A percentile compares a stretch with the other conserved stretches of the same genome.
These are phyloP conservation scores for Alternaria incomplexa DNA, from an alignment of 2,329 filamentous ascomycete genomes.

Conservation along the genomic window DNA sequence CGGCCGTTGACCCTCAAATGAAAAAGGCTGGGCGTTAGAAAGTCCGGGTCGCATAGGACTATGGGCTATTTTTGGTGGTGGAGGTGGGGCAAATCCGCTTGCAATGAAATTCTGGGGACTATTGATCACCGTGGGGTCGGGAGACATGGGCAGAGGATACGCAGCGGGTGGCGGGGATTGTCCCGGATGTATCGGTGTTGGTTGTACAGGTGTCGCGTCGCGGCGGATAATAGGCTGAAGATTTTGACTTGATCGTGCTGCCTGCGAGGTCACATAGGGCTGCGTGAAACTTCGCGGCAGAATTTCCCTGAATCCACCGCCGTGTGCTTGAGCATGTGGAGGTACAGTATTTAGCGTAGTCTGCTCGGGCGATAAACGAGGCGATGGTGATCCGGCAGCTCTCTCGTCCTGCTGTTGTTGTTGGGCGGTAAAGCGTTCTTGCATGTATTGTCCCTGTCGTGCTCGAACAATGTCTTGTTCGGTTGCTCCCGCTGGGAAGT, in stretches of 20 bases:
- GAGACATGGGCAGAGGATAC: constrained; percentile 37
- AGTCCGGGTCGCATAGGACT: constrained; percentile 26
- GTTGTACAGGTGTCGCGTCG: constrained; percentile 28
- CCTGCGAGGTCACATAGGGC: constrained; percentile 25
- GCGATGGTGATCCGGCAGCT: constrained; percentile 40
- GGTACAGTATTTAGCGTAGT: constrained; percentile 20
- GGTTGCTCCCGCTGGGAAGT: constrained; percentile 42
- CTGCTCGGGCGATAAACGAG: constrained; percentile 30
- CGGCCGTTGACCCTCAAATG: constrained; percentile 17
- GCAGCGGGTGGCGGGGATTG: constrained; percentile 26
- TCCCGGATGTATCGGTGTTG: constrained; percentile 27
- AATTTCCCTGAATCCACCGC: constrained; percentile 44
- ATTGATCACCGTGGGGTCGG: constrained; percentile 17
- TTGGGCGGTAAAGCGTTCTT: constrained; percentile 41
- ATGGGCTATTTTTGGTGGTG: constrained; percentile 31
- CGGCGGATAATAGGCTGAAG: constrained; percentile 12
- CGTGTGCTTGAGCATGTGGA: constrained; percentile 19
- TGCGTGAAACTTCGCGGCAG: constrained; percentile 41
- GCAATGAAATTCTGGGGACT: constrained; percentile 33
- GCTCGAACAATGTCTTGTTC: constrained; percentile 47
- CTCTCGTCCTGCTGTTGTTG: constrained; percentile 42
- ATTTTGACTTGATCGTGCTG: constrained; percentile 12
- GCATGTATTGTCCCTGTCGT: constrained; percentile 45
- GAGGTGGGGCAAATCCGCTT: constrained; percentile 25
- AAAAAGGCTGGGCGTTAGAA: constrained; percentile 6